Base-by-base conservation (phyloP, 108 stramenopile species). In the Stephanodiscus triporus region DNA sequence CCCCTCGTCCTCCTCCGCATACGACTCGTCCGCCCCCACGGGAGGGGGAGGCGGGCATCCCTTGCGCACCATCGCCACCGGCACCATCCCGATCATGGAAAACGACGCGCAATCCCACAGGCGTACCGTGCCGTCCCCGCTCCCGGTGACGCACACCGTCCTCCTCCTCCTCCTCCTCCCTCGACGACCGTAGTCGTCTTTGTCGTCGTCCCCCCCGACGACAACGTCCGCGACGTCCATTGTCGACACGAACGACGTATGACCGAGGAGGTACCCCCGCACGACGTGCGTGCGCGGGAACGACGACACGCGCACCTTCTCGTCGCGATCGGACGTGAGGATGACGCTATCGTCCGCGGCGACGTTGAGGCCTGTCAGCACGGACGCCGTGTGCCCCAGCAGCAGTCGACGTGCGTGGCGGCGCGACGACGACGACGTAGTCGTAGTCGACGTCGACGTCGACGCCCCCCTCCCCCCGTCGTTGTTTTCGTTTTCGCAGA, bases 361-460 rank as follows among this genome's bases (percentile, higher is more conserved):
- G 5, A 84, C 55, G 23, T 60, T 32, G 19, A 80, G 59, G 47
- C 81, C 86, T 13, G 94, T 95, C 64, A 93, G 77, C 86, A 95
- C 93, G 63, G 87, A 90, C n/a, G 91, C 94, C 27, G 94, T 95
- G 68, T 95, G 94, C 19, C 94, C 94, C 49, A 95, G 63, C 20
- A 95, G 53, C 51, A 95, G 67, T 27, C 78, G 19, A 19, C 78
- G 63, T 23, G 76, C 38, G 26, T 47, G 51, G 34, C 62, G 34
- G 17, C n/a, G 13, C 14, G 63, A 9, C 17, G 37, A 34, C 37
- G 60, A 29, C n/a, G n/a, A n/a, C n/a, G n/a, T n/a, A n/a, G n/a
- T n/a, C n/a, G n/a, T n/a, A n/a, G n/a, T n/a, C n/a, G n/a, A 40
- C 65, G 23, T 38, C 2, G 51, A 37, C 17, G 34, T 29, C 24